phyloP scores from a whole-genome alignment of 768 basidiomycete species.

The Phaffia tasmanica region DNA sequence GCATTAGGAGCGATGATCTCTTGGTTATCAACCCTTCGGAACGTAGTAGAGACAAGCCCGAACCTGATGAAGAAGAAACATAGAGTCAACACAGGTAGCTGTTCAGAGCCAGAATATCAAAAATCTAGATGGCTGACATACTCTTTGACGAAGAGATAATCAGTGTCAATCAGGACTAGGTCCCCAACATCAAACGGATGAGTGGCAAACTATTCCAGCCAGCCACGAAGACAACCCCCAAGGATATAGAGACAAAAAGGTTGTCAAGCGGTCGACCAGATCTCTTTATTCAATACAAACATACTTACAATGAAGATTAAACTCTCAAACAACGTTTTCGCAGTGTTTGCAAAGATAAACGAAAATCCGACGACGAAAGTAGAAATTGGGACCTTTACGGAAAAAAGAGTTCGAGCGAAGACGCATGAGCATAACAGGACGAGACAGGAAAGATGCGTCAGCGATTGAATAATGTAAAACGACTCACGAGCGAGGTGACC shows the following conservation, averaged over 20 bases:
- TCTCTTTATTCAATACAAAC: too few relatives aligned
- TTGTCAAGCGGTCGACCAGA: not conserved
- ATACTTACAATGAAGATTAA: conserved; percentile 68
- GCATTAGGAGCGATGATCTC: conserved; percentile 70
- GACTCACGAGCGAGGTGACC: conserved; percentile 49
- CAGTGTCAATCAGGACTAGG: conserved; percentile 67
- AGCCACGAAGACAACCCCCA: not conserved
- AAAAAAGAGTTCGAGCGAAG: not conserved
- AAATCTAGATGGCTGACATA: conserved; percentile 38
- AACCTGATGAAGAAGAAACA: conserved; percentile 2
- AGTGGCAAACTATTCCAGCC: conserved; percentile 36
- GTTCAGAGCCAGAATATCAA: not conserved
- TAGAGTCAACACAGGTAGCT: not conserved
- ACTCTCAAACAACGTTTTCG: conserved; percentile 65
- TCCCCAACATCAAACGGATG: conserved; percentile 80
- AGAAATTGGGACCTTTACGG: not conserved
- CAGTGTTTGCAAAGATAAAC: conserved; percentile 74
- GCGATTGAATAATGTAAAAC: conserved; percentile 47
- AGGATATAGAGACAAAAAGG: too few relatives aligned
- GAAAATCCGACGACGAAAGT: conserved; percentile 53
- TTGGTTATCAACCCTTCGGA: conserved; percentile 68
- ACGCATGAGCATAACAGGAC: not conserved
- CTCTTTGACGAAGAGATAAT: conserved; percentile 53
- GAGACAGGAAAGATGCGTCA: conserved; percentile 49
- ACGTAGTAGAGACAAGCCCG: conserved; percentile 66